Evolutionary conservation across 345 rosid genomes (phyloP), one percentile per base, ranked within the genome.

Genomic region (Eucalyptus polybractea): DNA sequence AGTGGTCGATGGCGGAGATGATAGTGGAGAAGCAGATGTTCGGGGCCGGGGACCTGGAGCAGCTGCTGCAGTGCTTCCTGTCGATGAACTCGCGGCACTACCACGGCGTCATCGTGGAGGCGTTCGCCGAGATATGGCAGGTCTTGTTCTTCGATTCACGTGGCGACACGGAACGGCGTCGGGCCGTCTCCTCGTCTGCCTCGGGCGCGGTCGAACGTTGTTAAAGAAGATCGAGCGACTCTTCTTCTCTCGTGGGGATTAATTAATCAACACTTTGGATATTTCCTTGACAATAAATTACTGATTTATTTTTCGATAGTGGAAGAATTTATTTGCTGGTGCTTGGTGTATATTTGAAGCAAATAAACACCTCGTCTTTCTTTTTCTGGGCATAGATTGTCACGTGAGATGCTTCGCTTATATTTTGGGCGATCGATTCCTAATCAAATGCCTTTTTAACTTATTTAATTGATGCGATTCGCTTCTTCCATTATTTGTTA

Each of bases 1-100:
- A 91, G 92, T 88, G 90, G 91, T 94, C 97, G 44, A 95, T 94
- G 97, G 54, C 92, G 91, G 96, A 95, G 92, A 94, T 95, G 96
- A 93, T 95, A 90, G 49, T 92, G 87, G 94, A 94, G 92, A 94
- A 91, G 89, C 92, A 92, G 87, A 90, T 94, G 88, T 93, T 91
- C 62, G 94, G 91, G 67, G 92, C 88, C 2, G 80, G 86, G 89
- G 97, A 93, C 29, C 92, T 95, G 80, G 93, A 94, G 91, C 91
- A 92, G 60, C 96, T 94, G 76, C 89, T 95, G 92, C 93, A 72
- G 87, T 94, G 97, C 88, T 94, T 93, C 87, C 86, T 95, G 90
- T 89, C 93, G 13, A 90, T 95, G 90, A 95, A 94, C 89, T 90
- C 95, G 9, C 89, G 90, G 88, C 90, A 91, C 49, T 92, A 95